phyloP scores from a whole-genome alignment of 2,329 filamentous ascomycete genomes.

The Alternaria tenuissima region DNA sequence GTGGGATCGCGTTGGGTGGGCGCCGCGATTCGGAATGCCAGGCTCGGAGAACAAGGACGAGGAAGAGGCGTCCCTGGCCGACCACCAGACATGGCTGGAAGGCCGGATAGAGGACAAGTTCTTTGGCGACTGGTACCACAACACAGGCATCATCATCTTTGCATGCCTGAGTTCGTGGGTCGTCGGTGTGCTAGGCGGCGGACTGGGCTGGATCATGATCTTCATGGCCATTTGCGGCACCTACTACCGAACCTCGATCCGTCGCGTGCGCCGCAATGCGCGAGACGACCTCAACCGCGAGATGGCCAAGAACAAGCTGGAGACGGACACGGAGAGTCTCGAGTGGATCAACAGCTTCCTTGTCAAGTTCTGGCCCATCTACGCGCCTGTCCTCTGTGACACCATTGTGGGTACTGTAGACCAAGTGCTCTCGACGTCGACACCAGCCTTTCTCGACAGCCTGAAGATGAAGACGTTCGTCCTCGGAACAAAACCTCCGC shows the following conservation, averaged over 20 bases:
- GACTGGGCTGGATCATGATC: conserved; percentile 90
- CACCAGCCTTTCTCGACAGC: conserved; percentile 91
- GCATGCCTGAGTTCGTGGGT: conserved; percentile 92
- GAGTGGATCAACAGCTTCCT: conserved; percentile 99
- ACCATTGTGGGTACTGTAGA: conserved; percentile 94
- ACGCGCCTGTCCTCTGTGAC: conserved; percentile 89
- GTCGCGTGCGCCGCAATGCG: conserved; percentile 92
- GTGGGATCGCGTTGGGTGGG: conserved; percentile 77
- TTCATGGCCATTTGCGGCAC: conserved; percentile 92
- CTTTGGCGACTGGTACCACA: conserved; percentile 99
- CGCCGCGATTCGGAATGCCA: conserved; percentile 76
- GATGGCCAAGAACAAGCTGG: conserved; percentile 83
- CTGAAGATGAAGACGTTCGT: conserved; percentile 93
- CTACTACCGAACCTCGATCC: conserved; percentile 95
- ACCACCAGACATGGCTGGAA: conserved; percentile 90
- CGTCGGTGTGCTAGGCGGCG: conserved; percentile 86
- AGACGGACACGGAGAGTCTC: conserved; percentile 88
- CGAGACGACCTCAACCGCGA: conserved; percentile 92
- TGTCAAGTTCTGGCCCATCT: conserved; percentile 99
- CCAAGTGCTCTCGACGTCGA: conserved; percentile 91
- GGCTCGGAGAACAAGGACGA: conserved; percentile 61
- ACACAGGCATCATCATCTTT: conserved; percentile 91
- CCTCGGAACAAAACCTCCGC: conserved; percentile 91
- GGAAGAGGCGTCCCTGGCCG: conserved; percentile 73
- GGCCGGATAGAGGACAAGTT: conserved; percentile 85